A percentile compares a stretch with the other conserved stretches of the same genome.
Evolutionary conservation across 192 early-diverging fungal species (phyloP).

Genomic region (Podila horticola): DNA sequence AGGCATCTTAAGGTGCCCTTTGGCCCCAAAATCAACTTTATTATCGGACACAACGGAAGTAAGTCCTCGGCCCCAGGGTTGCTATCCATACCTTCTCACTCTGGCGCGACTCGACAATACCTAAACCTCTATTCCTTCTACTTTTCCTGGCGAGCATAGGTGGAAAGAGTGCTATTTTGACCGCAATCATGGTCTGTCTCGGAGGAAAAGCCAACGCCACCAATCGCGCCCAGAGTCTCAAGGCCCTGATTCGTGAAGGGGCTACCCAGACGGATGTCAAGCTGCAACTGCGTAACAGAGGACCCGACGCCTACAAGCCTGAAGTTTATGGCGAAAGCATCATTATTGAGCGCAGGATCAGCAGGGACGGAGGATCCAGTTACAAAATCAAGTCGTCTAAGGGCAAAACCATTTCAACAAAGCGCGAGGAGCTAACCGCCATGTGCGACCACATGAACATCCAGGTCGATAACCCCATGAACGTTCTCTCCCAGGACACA

Average conservation of each 20-base stretch:
- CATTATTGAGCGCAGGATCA: slow-evolving; percentile 83
- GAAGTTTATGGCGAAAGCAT: slow-evolving; percentile 85
- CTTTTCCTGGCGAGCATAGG: slow-evolving; percentile 47
- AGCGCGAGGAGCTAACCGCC: slow-evolving; percentile 82
- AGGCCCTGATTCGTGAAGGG: slow-evolving; percentile 87
- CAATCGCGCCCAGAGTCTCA: slow-evolving; percentile 82
- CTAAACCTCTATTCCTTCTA: not conserved
- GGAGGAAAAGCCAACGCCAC: slow-evolving; percentile 92
- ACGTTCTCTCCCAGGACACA: slow-evolving; percentile 92
- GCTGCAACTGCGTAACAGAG: slow-evolving; percentile 84
- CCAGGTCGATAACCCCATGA: slow-evolving; percentile 93
- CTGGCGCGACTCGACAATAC: not conserved
- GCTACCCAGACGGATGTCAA: slow-evolving; percentile 71
- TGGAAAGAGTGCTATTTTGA: slow-evolving; percentile 97
- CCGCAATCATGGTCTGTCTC: slow-evolving; percentile 89
- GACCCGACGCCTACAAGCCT: slow-evolving; percentile 84
- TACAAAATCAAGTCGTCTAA: slow-evolving; percentile 84
- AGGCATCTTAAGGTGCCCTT: slow-evolving; percentile 80
- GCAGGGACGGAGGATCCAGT: slow-evolving; percentile 64
- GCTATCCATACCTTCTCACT: not conserved
- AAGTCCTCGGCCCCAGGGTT: slow-evolving; percentile 9
- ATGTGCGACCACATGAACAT: slow-evolving; percentile 93
- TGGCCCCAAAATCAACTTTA: slow-evolving; percentile 92
- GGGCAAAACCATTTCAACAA: slow-evolving; percentile 75
- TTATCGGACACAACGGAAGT: slow-evolving; percentile 97